Percentiles rank a stretch among this genome's conserved stretches.
These are phyloP conservation scores for Salix viminalis DNA, from an alignment of 345 rosid genomes.

Conservation along the genomic window DNA sequence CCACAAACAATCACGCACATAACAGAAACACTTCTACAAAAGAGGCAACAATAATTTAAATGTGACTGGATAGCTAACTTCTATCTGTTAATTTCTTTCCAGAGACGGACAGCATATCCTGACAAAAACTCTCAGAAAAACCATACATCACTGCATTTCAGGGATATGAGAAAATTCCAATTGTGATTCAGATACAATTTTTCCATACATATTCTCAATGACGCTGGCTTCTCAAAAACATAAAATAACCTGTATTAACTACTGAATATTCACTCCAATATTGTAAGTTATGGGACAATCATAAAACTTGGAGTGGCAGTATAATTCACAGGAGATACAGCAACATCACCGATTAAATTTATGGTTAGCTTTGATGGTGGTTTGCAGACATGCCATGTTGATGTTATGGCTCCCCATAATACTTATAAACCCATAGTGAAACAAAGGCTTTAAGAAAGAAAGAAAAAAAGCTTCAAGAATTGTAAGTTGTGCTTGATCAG, in stretches of 20 bases:
- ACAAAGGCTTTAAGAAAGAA: neutral
- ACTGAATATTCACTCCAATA: neutral
- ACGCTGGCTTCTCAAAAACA: neutral
- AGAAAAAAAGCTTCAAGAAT: neutral
- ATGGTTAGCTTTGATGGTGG: neutral
- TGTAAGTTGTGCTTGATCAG: slow-evolving; percentile 3
- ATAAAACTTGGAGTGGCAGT: neutral
- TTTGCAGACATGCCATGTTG: no score
- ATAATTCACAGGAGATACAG: neutral
- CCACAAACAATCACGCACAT: neutral
- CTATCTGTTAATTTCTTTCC: neutral
- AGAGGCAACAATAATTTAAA: neutral
- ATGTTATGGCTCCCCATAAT: no score
- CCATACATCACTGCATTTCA: neutral
- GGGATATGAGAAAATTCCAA: neutral
- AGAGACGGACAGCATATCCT: neutral
- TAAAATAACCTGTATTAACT: slow-evolving; percentile 1
- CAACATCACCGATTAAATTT: neutral
- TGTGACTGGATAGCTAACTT: neutral
- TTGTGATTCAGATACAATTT: neutral
- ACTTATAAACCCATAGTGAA: no score
- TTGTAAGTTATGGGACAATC: no score
- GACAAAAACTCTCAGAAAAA: slow-evolving; percentile 1
- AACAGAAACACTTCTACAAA: neutral
- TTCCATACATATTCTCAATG: neutral